A percentile compares a stretch with the other conserved stretches of the same genome.
Conservation (phyloP, 2,329 filamentous ascomycete genomes). For the Nannizziopsis barbatae region DNA sequence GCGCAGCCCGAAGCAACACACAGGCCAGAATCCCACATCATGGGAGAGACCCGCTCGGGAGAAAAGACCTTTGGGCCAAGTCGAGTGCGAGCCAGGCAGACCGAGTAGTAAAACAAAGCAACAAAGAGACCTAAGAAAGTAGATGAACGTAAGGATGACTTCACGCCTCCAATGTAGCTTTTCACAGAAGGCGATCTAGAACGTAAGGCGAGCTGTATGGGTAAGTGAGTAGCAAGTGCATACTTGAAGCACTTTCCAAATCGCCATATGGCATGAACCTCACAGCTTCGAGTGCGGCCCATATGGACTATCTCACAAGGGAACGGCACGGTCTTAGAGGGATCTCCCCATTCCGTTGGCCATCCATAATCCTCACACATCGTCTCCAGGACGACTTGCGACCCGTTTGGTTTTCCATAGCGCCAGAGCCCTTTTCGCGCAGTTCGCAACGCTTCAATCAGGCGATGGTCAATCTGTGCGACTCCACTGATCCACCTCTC, state of each 20-base stretch:
- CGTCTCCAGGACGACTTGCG: constrained; percentile 53
- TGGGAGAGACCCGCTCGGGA: constrained; percentile 41
- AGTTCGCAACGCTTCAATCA: constrained; percentile 62
- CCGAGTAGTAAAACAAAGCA: constrained; percentile 69
- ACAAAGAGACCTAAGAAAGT: constrained; percentile 70
- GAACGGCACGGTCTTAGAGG: constrained; percentile 56
- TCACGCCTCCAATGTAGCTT: constrained; percentile 41
- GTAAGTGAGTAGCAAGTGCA: constrained; percentile 65
- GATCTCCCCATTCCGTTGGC: constrained; percentile 63
- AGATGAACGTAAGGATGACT: constrained; percentile 58
- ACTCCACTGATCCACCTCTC: constrained; percentile 71
- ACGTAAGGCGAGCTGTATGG: constrained; percentile 58
- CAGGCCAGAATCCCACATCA: constrained; percentile 48
- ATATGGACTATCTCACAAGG: constrained; percentile 79
- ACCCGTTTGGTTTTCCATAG: constrained; percentile 64
- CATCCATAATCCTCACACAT: constrained; percentile 63
- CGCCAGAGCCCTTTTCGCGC: constrained; percentile 52
- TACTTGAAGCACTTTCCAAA: constrained; percentile 61
- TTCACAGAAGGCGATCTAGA: constrained; percentile 37
- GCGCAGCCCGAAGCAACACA: constrained; percentile 62
- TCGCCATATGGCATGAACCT: constrained; percentile 58
- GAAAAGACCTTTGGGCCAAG: constrained; percentile 59
- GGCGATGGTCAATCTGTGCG: constrained; percentile 61
- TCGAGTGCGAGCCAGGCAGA: constrained; percentile 64
- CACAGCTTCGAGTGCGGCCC: constrained; percentile 55